Base-by-base conservation (phyloP, 257 asterid genomes). In the Solanum lignicaule region DNA sequence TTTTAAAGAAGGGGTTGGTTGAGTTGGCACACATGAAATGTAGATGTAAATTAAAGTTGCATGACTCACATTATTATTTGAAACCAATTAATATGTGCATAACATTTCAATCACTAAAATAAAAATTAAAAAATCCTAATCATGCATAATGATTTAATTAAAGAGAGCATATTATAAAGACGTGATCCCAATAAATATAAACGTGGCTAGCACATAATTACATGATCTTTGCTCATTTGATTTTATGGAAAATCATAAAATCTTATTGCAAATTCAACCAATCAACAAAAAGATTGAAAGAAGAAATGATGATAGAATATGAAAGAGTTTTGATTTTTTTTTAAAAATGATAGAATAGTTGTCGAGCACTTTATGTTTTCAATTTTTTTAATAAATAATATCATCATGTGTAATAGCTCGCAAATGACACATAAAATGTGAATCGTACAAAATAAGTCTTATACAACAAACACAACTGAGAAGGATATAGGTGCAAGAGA, bases 391-490 rank as follows among this genome's bases (percentile, higher is more conserved):
- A 55, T 7, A 20, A 20, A 46, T 46, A 46, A 46, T 13, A 52
- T 52, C n/a, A 18, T 52, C 2, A 62, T 0, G 15, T 62, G 0
- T 2, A n/a, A 62, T n/a, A 65, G 0, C 14, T 65, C 16, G 14
- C 0, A 65, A n/a, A 60, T 60, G 0, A 60, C 13, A 21, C 0
- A 58, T 0, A 20, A 7, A 0, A 21, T 60, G 13, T 60, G 13
- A 60, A 3, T 21, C 3, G 6, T 9, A 60, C 12, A 23, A 1
- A 58, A 7, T 9, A 60, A 60, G 27, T 21, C 5, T 60, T 65
- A 25, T n/a, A 0, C 32, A 2, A 10, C 4, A 62, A 62, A n/a
- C 1, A 10, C 4, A 10, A 62, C 5, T n/a, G 0, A 10, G 3
- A 62, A n/a, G 1, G 6, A 1, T 9, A 4, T 5, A n/a, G 16